phyloP scores from a whole-genome alignment of 208 protist species.

The Angomonas desouzai region DNA sequence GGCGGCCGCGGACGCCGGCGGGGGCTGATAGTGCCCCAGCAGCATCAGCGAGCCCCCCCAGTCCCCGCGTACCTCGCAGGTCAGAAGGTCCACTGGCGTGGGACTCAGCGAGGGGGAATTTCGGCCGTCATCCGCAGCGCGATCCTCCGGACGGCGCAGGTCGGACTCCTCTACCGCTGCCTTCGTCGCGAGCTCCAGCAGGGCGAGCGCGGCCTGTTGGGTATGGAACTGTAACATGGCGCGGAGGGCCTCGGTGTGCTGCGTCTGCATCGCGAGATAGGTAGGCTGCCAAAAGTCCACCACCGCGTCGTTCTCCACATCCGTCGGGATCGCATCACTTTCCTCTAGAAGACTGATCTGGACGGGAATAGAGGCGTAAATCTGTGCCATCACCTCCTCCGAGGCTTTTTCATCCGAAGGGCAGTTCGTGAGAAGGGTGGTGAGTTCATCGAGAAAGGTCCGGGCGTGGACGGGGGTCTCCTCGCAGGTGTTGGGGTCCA shows the following conservation, averaged over 20 bases:
- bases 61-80: conserved; percentile 43
- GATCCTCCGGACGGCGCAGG: neutral
- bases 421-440: conserved; percentile 13
- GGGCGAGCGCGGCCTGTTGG: conserved; percentile 31
- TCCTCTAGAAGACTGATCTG: conserved; percentile 64
- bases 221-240: conserved; percentile 60
- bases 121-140: conserved; percentile 10
- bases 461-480: conserved; percentile 11
- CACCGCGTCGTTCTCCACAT: conserved; percentile 24
- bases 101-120: neutral
- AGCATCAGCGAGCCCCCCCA: conserved; percentile 44
- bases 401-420: conserved; percentile 18
- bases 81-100: conserved; percentile 13
- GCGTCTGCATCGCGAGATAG: conserved; percentile 55
- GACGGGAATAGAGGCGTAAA: conserved; percentile 52
- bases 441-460: conserved; percentile 16
- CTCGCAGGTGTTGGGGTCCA: conserved; percentile 8
- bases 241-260: conserved; percentile 29
- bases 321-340: conserved; percentile 28
- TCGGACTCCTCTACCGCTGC: conserved; percentile 6
- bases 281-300: conserved; percentile 67
- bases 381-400: conserved; percentile 16
- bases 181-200: conserved; percentile 6
- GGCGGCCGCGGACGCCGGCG: conserved; percentile 3
- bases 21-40: conserved; percentile 35